Evolutionary conservation across 1,284 basidiomycete genomes (phyloP), one percentile per base, ranked within the genome.

Genomic region (Naganishia albida): DNA sequence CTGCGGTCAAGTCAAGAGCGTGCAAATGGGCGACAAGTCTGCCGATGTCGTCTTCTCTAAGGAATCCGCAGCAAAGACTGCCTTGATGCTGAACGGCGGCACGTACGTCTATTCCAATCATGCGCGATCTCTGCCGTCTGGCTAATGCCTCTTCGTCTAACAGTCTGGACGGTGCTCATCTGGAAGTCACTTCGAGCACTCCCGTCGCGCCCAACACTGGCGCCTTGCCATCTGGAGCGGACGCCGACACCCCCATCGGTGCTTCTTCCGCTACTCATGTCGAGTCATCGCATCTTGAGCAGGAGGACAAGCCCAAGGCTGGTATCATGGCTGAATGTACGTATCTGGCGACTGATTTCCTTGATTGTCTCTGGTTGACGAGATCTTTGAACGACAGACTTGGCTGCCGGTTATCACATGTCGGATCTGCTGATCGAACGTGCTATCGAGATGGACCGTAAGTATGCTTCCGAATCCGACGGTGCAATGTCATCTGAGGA

Each of bases 371-470:
- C n/a, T 16, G 1, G 40, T 34, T 54, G n/a, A 39, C 30, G 6
- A 50, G 39, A 8, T 54, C 2, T 4, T 43, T 20, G 10, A 30
- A 23, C 25, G 3, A n/a, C 34, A 65, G 66, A 93, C 78, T 85
- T 97, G 65, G 77, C 78, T 43, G 86, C 85, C 74, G 93, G 93
- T 2, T 96, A 96, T 80, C 75, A 76, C 52, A 83, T 96, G 44
- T 87, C 87, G 25, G 93, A 96, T 75, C 76, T 84, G 64, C 84
- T 93, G 69, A 82, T 96, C 53, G 83, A 89, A 71, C 86, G 87
- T 68, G 91, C 93, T 26, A 96, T 97, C 73, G 90, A 93, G 67
- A 81, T 93, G 57, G 92, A 95, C 80, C 80, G 89, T 90, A 71
- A 71, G 87, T 80, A n/a, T 20, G 16, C n/a, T 6, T 16, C 10